These are phyloP conservation scores for Cryptomeria japonica DNA, from an alignment of 75 land plant species.

Conservation along the genomic window DNA sequence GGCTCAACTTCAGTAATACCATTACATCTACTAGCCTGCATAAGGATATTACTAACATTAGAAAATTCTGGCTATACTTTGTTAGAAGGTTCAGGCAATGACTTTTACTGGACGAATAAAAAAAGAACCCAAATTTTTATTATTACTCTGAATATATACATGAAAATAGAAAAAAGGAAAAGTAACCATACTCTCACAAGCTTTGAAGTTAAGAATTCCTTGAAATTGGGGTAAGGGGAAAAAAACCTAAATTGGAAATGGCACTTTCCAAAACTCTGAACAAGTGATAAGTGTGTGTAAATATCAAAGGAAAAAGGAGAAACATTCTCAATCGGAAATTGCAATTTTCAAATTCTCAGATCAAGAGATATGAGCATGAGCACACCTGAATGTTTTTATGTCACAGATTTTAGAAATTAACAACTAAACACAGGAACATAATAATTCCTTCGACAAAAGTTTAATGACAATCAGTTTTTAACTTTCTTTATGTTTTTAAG, in stretches of 20 bases:
- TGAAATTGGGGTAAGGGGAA: neutral
- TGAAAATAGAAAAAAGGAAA: neutral
- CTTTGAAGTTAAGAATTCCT: neutral
- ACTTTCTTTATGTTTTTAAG: no score
- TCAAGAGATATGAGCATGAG: neutral
- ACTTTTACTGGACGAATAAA: neutral
- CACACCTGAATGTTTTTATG: neutral
- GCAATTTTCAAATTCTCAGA: neutral
- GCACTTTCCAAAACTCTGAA: neutral
- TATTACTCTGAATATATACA: neutral
- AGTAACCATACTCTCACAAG: neutral
- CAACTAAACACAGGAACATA: neutral
- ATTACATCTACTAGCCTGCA: conserved; percentile 5
- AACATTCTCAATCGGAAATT: neutral
- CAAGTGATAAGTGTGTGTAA: neutral
- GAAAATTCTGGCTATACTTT: neutral
- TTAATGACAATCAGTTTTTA: no score
- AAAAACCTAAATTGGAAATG: neutral
- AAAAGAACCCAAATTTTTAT: neutral
- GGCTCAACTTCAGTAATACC: neutral
- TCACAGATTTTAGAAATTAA: neutral
- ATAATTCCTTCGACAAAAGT: neutral
- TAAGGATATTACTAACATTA: conserved; percentile 1
- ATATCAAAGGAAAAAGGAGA: no score
- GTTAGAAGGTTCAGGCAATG: neutral